Evolutionary conservation across 768 basidiomycete genomes (phyloP).

Genomic region (Neoboletus subvelutipes): DNA sequence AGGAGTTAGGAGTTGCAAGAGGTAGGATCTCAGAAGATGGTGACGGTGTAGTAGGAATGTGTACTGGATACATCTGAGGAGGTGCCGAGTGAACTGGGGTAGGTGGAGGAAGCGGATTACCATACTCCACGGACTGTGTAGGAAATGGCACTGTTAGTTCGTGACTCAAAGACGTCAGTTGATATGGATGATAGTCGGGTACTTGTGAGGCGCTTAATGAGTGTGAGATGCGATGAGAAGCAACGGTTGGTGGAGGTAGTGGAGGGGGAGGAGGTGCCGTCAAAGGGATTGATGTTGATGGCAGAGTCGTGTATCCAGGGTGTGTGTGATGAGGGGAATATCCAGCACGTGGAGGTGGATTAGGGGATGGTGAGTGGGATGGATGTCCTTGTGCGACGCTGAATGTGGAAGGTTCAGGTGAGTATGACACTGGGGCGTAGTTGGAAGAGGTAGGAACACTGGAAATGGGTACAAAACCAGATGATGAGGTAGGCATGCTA

Average conservation of each 20-base stretch:
- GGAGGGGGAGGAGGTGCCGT: neutral
- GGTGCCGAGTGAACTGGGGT: constrained; percentile 24
- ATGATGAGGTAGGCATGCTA: constrained; percentile 63
- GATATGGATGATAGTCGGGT: constrained; percentile 28
- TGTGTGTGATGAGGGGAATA: constrained; percentile 22
- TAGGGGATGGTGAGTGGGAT: constrained; percentile 27
- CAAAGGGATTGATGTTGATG: constrained; percentile 12
- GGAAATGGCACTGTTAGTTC: constrained; percentile 28
- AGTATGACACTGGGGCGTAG: constrained; percentile 37
- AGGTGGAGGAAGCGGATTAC: constrained; percentile 19
- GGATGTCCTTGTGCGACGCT: constrained; percentile 43
- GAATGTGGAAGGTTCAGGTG: constrained; percentile 32
- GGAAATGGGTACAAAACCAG: constrained; percentile 64
- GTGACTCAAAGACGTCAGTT: constrained; percentile 13
- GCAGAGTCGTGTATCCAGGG: constrained; percentile 10
- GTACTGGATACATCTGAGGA: constrained; percentile 25
- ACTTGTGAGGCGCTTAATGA: constrained; percentile 30
- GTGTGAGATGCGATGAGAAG: constrained; percentile 25
- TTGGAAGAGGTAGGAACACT: constrained; percentile 35
- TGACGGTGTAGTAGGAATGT: constrained; percentile 20
- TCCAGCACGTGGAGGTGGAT: constrained; percentile 12
- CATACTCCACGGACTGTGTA: constrained; percentile 26
- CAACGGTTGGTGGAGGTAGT: constrained; percentile 10
- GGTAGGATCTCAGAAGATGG: constrained; percentile 24
- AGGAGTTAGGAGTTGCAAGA: constrained; percentile 1